A percentile compares a stretch with the other conserved stretches of the same genome.
These are phyloP conservation scores for Pyrenochaeta sp. DNA, from an alignment of 2,329 filamentous ascomycete genomes.

Conservation along the genomic window DNA sequence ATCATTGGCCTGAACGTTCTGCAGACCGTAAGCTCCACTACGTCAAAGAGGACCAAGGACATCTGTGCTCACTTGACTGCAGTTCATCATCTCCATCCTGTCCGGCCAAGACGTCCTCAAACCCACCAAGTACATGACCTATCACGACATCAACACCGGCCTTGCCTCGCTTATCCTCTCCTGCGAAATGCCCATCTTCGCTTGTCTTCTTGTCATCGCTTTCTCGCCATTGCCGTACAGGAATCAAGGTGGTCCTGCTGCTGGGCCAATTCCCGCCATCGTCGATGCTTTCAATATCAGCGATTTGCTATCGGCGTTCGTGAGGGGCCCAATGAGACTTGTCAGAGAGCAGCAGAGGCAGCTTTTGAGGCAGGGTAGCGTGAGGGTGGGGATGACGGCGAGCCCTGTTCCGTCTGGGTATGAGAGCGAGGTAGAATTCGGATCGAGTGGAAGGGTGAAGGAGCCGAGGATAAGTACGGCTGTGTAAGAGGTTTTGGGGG, in stretches of 20 bases:
- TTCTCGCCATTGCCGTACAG: constrained; percentile 38
- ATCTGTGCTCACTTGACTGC: background rate
- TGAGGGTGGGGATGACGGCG: constrained; percentile 12
- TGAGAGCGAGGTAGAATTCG: background rate
- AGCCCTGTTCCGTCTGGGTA: background rate
- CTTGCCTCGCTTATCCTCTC: constrained; percentile 40
- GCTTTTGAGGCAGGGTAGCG: constrained; percentile 30
- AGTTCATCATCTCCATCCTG: constrained; percentile 44
- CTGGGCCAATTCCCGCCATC: constrained; percentile 30
- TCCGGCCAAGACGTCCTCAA: constrained; percentile 29
- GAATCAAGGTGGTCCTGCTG: constrained; percentile 16
- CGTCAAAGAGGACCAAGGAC: background rate
- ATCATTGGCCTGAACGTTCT: constrained; percentile 41
- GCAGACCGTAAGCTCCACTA: constrained; percentile 33
- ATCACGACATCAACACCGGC: constrained; percentile 37
- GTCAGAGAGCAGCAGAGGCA: constrained; percentile 38
- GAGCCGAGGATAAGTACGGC: background rate
- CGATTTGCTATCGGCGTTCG: constrained; percentile 38
- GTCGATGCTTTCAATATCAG: constrained; percentile 39
- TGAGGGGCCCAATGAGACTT: constrained; percentile 42
- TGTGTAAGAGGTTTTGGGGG: background rate
- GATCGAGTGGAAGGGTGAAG: background rate
- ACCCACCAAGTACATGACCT: constrained; percentile 38
- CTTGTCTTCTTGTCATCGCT: constrained; percentile 34
- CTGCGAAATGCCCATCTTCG: constrained; percentile 46